phyloP scores from a whole-genome alignment of 164 flowering plant genomes.

The Aristolochia californica region DNA sequence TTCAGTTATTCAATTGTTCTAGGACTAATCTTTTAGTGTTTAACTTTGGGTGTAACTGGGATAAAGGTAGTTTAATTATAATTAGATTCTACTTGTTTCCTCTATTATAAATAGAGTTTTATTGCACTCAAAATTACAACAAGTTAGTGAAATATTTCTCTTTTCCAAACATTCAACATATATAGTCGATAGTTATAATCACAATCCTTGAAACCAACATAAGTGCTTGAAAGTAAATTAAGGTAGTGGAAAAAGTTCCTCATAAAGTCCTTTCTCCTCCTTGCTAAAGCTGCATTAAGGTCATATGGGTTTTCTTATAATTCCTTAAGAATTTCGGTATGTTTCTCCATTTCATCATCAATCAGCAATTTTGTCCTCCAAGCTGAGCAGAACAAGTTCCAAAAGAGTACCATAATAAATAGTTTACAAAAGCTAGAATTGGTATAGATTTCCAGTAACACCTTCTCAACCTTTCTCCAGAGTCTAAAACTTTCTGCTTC shows the following conservation, averaged over 20 bases:
- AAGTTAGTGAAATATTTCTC: no score
- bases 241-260: constrained; percentile 77
- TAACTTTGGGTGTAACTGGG: no score
- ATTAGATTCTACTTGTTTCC: no score
- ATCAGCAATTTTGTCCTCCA: constrained; percentile 44
- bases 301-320: constrained; percentile 65
- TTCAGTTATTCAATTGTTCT: no score
- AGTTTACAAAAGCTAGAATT: no score
- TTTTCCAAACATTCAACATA: no score
- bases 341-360: constrained; percentile 82
- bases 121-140: no score
- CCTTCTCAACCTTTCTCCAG: constrained; percentile 64
- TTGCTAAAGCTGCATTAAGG: constrained; percentile 57
- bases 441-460: constrained; percentile 12
- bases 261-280: constrained; percentile 68
- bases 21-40: no score
- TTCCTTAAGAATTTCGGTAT: constrained; percentile 68
- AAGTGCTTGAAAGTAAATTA: constrained; percentile 49
- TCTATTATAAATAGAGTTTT: no score
- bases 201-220: constrained; percentile 72
- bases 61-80: no score
- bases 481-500: constrained; percentile 44
- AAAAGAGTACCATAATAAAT: neutral
- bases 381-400: constrained; percentile 3
- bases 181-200: constrained; percentile 43